Base-by-base conservation (phyloP, 305 asterid genomes). In the Fraxinus baroniana region DNA sequence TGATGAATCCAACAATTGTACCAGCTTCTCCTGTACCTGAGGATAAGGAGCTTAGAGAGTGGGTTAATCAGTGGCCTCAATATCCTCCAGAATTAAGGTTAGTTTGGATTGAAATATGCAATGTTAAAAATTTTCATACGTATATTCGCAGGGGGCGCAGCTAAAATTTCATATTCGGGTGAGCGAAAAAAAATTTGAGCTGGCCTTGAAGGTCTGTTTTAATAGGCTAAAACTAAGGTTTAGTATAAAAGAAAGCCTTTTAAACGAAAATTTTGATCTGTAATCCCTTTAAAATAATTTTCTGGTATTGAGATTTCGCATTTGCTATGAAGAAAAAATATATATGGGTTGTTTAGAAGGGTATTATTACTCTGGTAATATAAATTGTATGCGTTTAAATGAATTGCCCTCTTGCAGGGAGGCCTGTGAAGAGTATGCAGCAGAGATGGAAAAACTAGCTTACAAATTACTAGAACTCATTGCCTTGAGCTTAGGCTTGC, bases 71-170 rank as follows among this genome's bases (percentile, higher is more conserved):
- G 80, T 92, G 94, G 93, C 98, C 98, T 7, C 74, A 87, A 24
- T 73, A 76, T 85, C 95, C 91, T 84, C 94, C 93, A 10, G 87
- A 89, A 2, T 77, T 92, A 33, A 91, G 95, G 98, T 87, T 44
- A 74, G 60, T 44, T 41, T 39, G 77, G n/a, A 0, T 22, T 66
- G 24, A 9, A 15, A 49, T 13, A 13, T 4, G 60, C 60, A 15
- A 6, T 1, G 20, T 15, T 49, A 49, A 49, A 49, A 49, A 28
- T 49, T 49, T 49, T 15, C 60, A 49, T 49, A 49, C 20, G 7
- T 49, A 15, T 15, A 15, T 46, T 46, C 18, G 57, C 18, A 13
- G 57, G 18, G 57, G n/a, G 36, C 57, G 7, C 2, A 49, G 60
- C 20, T 49, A 49, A 49, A 49, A 49, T 15, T 46, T 15, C 20